Base-by-base conservation (phyloP, 2,329 filamentous ascomycete genomes). In the Verticillium klebahnii region DNA sequence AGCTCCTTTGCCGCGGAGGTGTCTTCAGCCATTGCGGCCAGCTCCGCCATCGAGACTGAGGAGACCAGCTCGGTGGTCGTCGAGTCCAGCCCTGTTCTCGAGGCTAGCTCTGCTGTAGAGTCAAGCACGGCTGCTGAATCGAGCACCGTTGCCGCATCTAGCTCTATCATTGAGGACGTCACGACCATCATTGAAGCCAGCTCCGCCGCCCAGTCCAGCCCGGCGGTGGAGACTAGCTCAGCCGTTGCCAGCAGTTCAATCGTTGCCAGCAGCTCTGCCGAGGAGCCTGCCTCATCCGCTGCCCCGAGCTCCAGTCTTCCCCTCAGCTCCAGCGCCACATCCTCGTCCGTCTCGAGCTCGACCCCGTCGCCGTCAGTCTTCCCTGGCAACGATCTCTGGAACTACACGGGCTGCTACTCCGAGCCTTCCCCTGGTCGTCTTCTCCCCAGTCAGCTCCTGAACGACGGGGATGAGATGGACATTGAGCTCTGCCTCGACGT, bases 381-480 rank as follows among this genome's bases (percentile, higher is more conserved):
- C 32, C 62, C 62, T 0, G 75, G 75, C 1, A 75, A 76, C 61
- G 68, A 66, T 45, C 75, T 76, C 65, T 78, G 74, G 19, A 75
- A 73, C 1, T 76, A 70, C 61, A 75, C 76, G 60, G 71, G 70
- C 1, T 78, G 75, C 45, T 69, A 74, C 0, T 64, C 66, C 0
- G 75, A 78, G 60, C 75, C 75, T 0, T 68, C 69, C 2, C 54
- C 64, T 0, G 75, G 74, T 1, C 73, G 73, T 9, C 64, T 77
- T 0, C 67, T 78, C 3, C 58, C 67, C 1, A 61, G 60, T 0
- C 71, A 76, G 45, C 59, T 74, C 5, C 64, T 72, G 37, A 75
- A 72, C 34, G 68, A 72, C 15, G 66, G 59, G 12, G 64, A 61
- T 37, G 45, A 62, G 45, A 67, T 67, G 65, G 64, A 61, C 56